Base-by-base conservation (phyloP, 345 rosid genomes). In the Eucalyptus fibrosa region DNA sequence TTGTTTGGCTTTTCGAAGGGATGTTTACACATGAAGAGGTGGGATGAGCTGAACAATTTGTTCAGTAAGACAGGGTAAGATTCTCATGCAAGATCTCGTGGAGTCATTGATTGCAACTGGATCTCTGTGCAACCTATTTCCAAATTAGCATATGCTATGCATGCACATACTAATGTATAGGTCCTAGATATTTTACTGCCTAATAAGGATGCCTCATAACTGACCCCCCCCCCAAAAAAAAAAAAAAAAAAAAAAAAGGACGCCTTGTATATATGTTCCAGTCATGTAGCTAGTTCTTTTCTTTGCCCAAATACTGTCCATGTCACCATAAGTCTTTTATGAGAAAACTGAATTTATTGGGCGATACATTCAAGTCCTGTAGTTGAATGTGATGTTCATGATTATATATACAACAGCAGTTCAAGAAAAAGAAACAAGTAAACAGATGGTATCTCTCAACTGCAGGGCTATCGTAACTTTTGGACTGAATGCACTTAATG, bases 1-100 rank as follows among this genome's bases (percentile, higher is more conserved):
- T 89, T 98, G 91, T 98, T 98, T 51, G 99, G 98, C 44, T 98
- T 97, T 94, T 96, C 99, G 18, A 95, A 93, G 91, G 99, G 99
- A 89, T 98, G 99, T 87, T 94, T 98, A 89, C 99, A 89, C 55
- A 94, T 97, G 99, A 93, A 93, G 26, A 95, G 99, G 81, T 98
- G 99, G 99, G 99, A 97, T 88, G 97, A 95, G 88, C 93, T 98
- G 88, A 95, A 96, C 91, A 91, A 88, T 56, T 93, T 97, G 30
- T 92, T 98, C 91, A 92, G 91, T 24, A 86, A 77, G 91, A 92
- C 97, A 0, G 95, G 98, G 99, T 97, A 93, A 92, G 56, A 49
- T 67, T 91, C 90, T 87, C 50, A 19, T 21, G n/a, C 60, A 45
- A 49, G 30, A 45, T 69, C 51, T 89, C 1, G 32, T 65, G 30